phyloP scores from a whole-genome alignment of 257 asterid species.

The Plantago elongata region DNA sequence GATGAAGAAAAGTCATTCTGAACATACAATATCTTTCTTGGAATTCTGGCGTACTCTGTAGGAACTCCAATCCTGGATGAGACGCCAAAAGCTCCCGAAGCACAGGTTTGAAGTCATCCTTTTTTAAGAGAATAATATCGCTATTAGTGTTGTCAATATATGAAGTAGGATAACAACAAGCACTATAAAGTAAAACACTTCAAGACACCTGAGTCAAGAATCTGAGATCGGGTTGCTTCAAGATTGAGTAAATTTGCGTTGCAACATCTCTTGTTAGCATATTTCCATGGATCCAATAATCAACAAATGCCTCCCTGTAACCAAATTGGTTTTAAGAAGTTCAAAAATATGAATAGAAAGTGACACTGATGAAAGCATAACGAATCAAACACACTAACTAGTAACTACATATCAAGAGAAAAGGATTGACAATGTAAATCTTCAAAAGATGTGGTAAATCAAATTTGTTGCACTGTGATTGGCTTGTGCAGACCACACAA shows the following conservation, averaged over 20 bases:
- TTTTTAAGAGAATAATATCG: constrained; percentile 12
- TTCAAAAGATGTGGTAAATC: no score
- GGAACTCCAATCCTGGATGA: constrained; percentile 98
- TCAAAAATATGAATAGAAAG: no score
- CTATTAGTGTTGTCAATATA: constrained; percentile 11
- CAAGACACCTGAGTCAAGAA: constrained; percentile 63
- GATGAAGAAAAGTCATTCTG: constrained; percentile 2
- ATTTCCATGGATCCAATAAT: constrained; percentile 80
- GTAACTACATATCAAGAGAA: no score
- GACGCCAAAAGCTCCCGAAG: constrained; percentile 94
- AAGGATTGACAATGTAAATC: no score
- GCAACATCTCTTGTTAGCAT: constrained; percentile 85
- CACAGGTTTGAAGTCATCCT: constrained; percentile 94
- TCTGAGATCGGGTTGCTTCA: constrained; percentile 80
- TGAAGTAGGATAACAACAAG: constrained; percentile 19
- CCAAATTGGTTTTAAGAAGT: no score
- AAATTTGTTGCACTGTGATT: no score
- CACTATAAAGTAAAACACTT: not conserved
- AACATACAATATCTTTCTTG: constrained; percentile 96
- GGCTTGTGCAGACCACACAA: no score
- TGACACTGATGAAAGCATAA: no score
- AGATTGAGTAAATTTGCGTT: constrained; percentile 65
- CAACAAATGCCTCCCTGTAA: constrained; percentile 85
- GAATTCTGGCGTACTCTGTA: constrained; percentile 97
- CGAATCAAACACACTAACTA: constrained; percentile 10